Evolutionary conservation across 225 moss, liverwort and hornwort genomes (phyloP).

Genomic region (Pseudisothecium myosuroides): DNA sequence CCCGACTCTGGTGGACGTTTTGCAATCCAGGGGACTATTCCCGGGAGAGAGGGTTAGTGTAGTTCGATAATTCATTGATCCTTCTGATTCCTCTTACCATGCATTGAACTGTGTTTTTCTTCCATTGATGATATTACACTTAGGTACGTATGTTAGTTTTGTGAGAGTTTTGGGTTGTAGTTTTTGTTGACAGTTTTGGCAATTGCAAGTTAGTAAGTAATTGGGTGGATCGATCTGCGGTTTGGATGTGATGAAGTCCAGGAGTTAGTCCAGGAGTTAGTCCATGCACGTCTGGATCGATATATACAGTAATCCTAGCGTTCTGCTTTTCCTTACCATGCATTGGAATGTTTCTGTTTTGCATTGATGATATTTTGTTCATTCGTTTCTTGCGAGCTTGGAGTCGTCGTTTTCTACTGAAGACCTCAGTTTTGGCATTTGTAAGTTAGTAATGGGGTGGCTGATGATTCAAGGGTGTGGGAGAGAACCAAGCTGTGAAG

Average conservation of each 20-base stretch:
- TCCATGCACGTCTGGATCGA: not conserved
- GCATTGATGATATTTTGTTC: not conserved
- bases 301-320: not conserved
- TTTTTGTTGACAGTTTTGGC: not conserved
- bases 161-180: not conserved
- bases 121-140: not conserved
- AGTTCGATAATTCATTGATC: not conserved
- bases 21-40: not conserved
- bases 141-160: not conserved
- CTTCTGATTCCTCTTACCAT: not conserved
- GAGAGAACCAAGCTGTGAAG: not conserved
- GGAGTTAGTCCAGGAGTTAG: not conserved
- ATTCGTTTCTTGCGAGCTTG: not conserved
- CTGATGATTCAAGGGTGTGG: not conserved
- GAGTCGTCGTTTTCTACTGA: not conserved
- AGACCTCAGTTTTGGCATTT: not conserved
- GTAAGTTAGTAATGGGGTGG: not conserved
- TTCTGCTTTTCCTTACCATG: not conserved
- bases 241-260: not conserved
- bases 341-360: not conserved
- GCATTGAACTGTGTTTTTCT: not conserved
- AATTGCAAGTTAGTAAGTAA: not conserved
- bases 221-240: not conserved
- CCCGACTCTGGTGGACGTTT: not conserved
- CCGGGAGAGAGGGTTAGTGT: not conserved